Conservation (phyloP, 257 asterid genomes). For the Fraxinus excelsior region DNA sequence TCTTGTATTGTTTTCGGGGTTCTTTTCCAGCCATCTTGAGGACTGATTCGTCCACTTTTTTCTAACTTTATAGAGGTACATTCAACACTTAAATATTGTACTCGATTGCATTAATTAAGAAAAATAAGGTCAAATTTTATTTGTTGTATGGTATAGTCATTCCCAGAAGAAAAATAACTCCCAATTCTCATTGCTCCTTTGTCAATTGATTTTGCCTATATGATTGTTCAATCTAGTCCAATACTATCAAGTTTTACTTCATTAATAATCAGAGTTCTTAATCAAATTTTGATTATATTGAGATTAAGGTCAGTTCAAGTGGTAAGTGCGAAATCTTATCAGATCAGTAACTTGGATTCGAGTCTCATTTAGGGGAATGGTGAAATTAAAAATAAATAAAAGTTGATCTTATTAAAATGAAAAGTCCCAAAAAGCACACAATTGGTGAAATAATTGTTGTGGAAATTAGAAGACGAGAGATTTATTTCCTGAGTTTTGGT, state of each 20-base stretch:
- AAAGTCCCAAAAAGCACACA: too few species aligned
- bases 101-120: not conserved
- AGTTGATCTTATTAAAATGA: too few species aligned
- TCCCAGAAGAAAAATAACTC: slow-evolving; percentile 27
- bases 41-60: slow-evolving; percentile 25
- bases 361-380: too few species aligned
- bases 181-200: slow-evolving; percentile 32
- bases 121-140: not conserved
- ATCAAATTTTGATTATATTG: too few species aligned
- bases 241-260: not conserved
- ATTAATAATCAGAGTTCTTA: too few species aligned
- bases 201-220: slow-evolving; percentile 11
- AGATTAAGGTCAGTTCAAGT: too few species aligned
- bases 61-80: not conserved
- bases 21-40: slow-evolving; percentile 19
- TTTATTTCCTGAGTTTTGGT: too few species aligned
- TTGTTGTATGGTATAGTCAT: not conserved
- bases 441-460: too few species aligned
- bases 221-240: not conserved
- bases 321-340: too few species aligned
- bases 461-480: too few species aligned
- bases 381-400: too few species aligned
- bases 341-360: too few species aligned
- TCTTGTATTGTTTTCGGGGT: slow-evolving; percentile 19
- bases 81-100: not conserved